Evolutionary conservation across 148 eudicot genomes (phyloP).

Genomic region (Camellia sinensis): DNA sequence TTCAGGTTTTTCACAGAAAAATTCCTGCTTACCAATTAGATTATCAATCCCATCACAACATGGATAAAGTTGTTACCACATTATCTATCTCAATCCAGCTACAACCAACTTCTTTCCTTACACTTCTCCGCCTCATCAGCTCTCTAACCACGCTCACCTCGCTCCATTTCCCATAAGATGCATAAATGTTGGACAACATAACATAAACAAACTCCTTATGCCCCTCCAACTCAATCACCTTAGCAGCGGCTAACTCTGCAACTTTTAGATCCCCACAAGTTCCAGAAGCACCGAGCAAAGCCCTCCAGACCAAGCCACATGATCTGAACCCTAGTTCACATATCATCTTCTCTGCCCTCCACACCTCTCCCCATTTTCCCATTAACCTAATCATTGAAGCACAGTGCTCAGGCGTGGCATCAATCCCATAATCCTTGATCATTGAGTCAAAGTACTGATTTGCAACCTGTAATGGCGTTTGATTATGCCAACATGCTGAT

Average conservation of each 20-base stretch:
- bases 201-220: slow-evolving; percentile 58
- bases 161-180: slow-evolving; percentile 53
- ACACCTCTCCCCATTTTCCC: slow-evolving; percentile 73
- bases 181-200: slow-evolving; percentile 64
- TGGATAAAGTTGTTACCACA: neutral
- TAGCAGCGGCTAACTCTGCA: slow-evolving; percentile 63
- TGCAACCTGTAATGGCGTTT: slow-evolving; percentile 46
- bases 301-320: slow-evolving; percentile 67
- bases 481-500: slow-evolving; percentile 71
- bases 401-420: slow-evolving; percentile 63
- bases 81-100: slow-evolving; percentile 58
- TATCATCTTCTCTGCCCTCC: slow-evolving; percentile 67
- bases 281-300: slow-evolving; percentile 74
- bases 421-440: slow-evolving; percentile 46
- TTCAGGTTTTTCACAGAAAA: neutral
- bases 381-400: slow-evolving; percentile 62
- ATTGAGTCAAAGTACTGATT: slow-evolving; percentile 48
- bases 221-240: slow-evolving; percentile 52
- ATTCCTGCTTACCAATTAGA: neutral
- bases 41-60: neutral
- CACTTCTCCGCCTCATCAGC: slow-evolving; percentile 52
- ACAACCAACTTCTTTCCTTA: slow-evolving; percentile 60
- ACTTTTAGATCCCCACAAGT: slow-evolving; percentile 49
- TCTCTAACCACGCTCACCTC: slow-evolving; percentile 48
- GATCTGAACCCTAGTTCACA: slow-evolving; percentile 52